These are phyloP conservation scores for Debaryomyces singareniensis DNA, from an alignment of 1,139 yeast species.

Conservation along the genomic window DNA sequence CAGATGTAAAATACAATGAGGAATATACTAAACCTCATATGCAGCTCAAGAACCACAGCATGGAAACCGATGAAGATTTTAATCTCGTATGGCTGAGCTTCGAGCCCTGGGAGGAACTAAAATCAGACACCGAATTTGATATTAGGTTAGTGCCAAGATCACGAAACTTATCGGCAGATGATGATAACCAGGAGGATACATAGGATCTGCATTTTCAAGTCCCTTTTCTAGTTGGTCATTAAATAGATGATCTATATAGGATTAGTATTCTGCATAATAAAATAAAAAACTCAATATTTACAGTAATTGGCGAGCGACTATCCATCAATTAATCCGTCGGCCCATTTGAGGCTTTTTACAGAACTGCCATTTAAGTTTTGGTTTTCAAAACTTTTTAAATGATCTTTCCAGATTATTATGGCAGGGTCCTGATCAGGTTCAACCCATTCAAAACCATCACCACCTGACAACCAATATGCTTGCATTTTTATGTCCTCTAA, in stretches of 20 bases:
- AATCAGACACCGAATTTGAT: slow-evolving; percentile 37
- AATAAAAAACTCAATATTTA: slow-evolving; percentile 1
- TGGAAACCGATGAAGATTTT: slow-evolving; percentile 37
- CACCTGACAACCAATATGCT: slow-evolving; percentile 74
- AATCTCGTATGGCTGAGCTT: slow-evolving; percentile 42
- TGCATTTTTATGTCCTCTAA: slow-evolving; percentile 52
- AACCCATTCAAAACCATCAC: slow-evolving; percentile 72
- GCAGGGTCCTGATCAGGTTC: slow-evolving; percentile 83
- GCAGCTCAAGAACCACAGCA: slow-evolving; percentile 28
- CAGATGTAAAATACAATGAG: slow-evolving; percentile 13
- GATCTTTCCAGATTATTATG: slow-evolving; percentile 48
- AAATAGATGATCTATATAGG: slow-evolving; percentile 1
- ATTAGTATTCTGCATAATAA: background rate
- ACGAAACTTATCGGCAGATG: slow-evolving; percentile 13
- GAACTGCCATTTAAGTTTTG: slow-evolving; percentile 12
- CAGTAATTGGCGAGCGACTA: background rate
- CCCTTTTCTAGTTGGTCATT: background rate
- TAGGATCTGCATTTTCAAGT: background rate
- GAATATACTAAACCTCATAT: slow-evolving; percentile 30
- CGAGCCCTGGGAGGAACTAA: slow-evolving; percentile 50
- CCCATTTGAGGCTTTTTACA: slow-evolving; percentile 25
- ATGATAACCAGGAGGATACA: slow-evolving; percentile 1
- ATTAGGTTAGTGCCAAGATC: slow-evolving; percentile 40
- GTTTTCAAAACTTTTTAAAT: slow-evolving; percentile 20
- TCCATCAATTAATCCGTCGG: slow-evolving; percentile 26